Base-by-base conservation (phyloP, 2,329 filamentous ascomycete species). In the Fusarium redolens region DNA sequence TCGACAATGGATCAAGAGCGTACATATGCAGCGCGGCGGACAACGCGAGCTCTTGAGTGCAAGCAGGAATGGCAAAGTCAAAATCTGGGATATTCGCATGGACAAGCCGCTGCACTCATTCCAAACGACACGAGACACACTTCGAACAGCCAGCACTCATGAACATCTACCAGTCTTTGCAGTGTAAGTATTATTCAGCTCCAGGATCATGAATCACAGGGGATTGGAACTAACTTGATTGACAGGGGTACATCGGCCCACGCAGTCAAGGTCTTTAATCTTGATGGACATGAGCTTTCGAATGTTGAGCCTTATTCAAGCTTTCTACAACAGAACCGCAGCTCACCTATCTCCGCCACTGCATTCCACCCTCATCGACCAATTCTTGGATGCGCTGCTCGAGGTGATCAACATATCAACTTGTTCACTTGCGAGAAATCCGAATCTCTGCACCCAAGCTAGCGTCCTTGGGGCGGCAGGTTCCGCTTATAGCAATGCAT, bases 161-260 rank as follows among this genome's bases (percentile, higher is more conserved):
- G 96, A 99, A 82, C 96, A 99, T 82, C 90, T 97, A 60, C 96
- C 96, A 31, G 95, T 99, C 17, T 98, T 99, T 85, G 94, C 94
- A 75, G 90, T 95, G 92, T 95, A 91, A 87, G 92, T 90, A 44
- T 37, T 38, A 50, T 40, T 28, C 25, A 50, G 45, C 37, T 33
- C 38, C 17, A 22, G n/a, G 15, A 64, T 55, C 18, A 33, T 22
- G 30, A 54, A 54, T 60, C 57, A 40, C 35, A 61, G 43, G 59
- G 47, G 22, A 38, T 45, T 47, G 31, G 52, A 65, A 68, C 81
- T 83, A 75, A 83, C 73, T 64, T 66, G 67, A 58, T 22, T 43
- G 47, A 65, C 76, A 97, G 95, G 69, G 96, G 96, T 77, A 96
- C 95, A 31, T 95, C 95, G 62, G 89, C 92, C 55, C 95, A 97